Base-by-base conservation (phyloP, 768 basidiomycete species). In the Tylopilus plumbeoviolaceoides region DNA sequence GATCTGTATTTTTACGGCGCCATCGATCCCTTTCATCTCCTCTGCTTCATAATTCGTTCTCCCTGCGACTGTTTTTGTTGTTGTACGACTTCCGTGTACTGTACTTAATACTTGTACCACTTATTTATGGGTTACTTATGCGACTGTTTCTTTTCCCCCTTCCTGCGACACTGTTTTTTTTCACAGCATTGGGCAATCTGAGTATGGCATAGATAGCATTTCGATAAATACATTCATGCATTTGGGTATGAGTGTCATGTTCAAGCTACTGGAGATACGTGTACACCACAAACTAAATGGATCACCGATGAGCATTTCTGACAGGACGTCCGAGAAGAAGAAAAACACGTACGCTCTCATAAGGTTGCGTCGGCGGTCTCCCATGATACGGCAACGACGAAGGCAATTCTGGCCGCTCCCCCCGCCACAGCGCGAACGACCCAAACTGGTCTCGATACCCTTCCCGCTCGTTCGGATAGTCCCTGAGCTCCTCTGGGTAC, bases 321-420 rank as follows among this genome's bases (percentile, higher is more conserved):
- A 38, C 38, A 18, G n/a, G 15, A 35, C 33, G 11, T 12, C 17
- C 17, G 7, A 9, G 15, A 40, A 3, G 18, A 23, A 42, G 11
- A 6, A 4, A 43, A 21, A 23, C 18, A 73, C 77, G 62, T 51
- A 80, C 80, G 46, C 67, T 68, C 14, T 78, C 75, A 68, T 88
- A 89, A 20, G 85, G 86, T 41, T 72, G 70, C 47, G 65, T 50
- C 14, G 87, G 81, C 7, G 73, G 65, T 57, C 76, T 68, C 0
- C 86, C 86, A 60, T 74, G 73, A 36, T 68, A 70, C n/a, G 85
- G 82, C 55, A 86, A 62, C 47, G 82, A 84, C 56, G 84, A 76
- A 1, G 80, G 79, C 52, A 86, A 70, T 66, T 89, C 85, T 1
- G 77, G 80, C 39, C 82, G 66, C 14, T 67, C 68, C 12, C 69